These are phyloP conservation scores for Tetraselmis chui DNA, from an alignment of 139 green algal species.

Conservation along the genomic window DNA sequence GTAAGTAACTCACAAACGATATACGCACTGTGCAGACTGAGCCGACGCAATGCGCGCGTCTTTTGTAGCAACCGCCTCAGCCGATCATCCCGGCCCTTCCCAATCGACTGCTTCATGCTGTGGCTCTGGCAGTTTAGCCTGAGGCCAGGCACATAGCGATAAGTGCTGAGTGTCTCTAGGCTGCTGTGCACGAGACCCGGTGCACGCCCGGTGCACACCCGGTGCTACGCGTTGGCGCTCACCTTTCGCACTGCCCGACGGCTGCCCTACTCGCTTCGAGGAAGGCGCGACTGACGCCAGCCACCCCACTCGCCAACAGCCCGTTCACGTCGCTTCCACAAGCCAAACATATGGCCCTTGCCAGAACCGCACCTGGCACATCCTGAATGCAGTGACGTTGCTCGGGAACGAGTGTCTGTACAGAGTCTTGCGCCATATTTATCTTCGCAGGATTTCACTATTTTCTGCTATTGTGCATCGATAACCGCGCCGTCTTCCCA, in stretches of 20 bases:
- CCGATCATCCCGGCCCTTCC: not conserved
- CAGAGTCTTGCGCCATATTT: too few species aligned
- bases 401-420: too few species aligned
- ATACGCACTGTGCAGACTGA: not conserved
- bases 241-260: not conserved
- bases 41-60: not conserved
- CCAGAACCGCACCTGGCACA: not conserved
- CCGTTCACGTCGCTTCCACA: not conserved
- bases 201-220: not conserved
- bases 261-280: not conserved
- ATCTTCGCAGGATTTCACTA: not conserved
- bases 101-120: not conserved
- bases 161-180: too few species aligned
- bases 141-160: not conserved
- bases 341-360: not conserved
- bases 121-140: not conserved
- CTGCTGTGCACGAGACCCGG: too few species aligned
- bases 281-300: not conserved
- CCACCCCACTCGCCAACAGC: not conserved
- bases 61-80: not conserved
- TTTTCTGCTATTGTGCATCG: not conserved
- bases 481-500: not conserved
- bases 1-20: not conserved
- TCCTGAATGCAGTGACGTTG: not conserved
- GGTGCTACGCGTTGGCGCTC: too few species aligned